Conservation (phyloP, 495 filamentous ascomycete genomes). For the Penicillium goetzii region DNA sequence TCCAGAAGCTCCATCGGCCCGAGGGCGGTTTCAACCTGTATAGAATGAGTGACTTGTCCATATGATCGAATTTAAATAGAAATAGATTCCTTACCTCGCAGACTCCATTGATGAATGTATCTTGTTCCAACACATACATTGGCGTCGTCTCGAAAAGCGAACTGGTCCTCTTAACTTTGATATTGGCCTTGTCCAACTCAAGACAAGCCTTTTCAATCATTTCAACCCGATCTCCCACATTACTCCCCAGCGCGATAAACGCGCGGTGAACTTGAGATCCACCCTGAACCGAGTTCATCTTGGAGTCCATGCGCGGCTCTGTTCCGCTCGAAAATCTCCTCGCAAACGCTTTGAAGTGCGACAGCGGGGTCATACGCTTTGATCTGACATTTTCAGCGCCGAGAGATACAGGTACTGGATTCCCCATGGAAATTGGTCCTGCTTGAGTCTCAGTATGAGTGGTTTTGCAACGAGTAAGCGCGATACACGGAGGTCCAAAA, state of each 20-base stretch:
- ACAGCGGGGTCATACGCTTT: slow-evolving; percentile 20
- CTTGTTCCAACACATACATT: slow-evolving; percentile 94
- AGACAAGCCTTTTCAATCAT: slow-evolving; percentile 82
- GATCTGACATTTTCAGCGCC: slow-evolving; percentile 20
- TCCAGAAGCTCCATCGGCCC: slow-evolving; percentile 76
- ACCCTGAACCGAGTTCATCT: slow-evolving; percentile 29
- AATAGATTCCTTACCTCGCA: slow-evolving; percentile 71
- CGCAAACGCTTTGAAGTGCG: slow-evolving; percentile 17
- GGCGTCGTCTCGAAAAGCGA: slow-evolving; percentile 91
- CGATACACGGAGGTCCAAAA: slow-evolving; percentile 1
- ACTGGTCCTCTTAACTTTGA: slow-evolving; percentile 79
- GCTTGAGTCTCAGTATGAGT: slow-evolving; percentile 11
- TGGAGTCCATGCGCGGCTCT: slow-evolving; percentile 23
- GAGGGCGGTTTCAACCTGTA: slow-evolving; percentile 79
- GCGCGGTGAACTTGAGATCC: slow-evolving; percentile 53
- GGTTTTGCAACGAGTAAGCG: neutral
- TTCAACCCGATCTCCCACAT: slow-evolving; percentile 81
- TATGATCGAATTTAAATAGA: neutral
- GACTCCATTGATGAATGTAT: slow-evolving; percentile 86
- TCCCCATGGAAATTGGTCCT: slow-evolving; percentile 17
- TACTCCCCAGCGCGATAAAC: slow-evolving; percentile 90
- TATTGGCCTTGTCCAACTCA: slow-evolving; percentile 69
- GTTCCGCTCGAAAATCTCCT: slow-evolving; percentile 34
- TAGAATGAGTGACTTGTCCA: slow-evolving; percentile 11
- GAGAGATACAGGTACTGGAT: slow-evolving; percentile 13